Conservation (phyloP, 73 alveolate genomes). For the Paramecium primaurelia region DNA sequence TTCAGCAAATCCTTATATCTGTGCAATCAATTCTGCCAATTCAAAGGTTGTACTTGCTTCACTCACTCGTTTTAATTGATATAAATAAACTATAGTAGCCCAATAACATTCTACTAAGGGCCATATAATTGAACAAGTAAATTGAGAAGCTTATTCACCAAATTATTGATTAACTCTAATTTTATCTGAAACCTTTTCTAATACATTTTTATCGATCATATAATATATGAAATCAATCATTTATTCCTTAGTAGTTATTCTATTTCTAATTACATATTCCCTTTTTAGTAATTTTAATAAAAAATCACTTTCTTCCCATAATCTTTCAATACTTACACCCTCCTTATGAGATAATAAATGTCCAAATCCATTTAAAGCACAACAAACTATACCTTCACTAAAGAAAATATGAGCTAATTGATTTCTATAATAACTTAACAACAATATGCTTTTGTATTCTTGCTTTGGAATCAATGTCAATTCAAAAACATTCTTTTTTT, state of each 20-base stretch:
- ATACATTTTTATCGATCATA: slow-evolving; percentile 68
- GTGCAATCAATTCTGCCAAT: slow-evolving; percentile 51
- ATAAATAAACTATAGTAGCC: slow-evolving; percentile 74
- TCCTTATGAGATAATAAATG: slow-evolving; percentile 65
- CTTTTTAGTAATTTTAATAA: slow-evolving; percentile 61
- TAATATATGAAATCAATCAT: slow-evolving; percentile 42
- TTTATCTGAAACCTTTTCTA: slow-evolving; percentile 40
- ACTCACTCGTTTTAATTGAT: slow-evolving; percentile 54
- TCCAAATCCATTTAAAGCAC: slow-evolving; percentile 80
- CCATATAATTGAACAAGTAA: slow-evolving; percentile 80
- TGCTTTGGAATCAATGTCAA: slow-evolving; percentile 71
- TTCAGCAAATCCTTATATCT: slow-evolving; percentile 83
- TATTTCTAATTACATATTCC: slow-evolving; percentile 74
- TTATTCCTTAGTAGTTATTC: slow-evolving; percentile 32
- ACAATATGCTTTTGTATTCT: slow-evolving; percentile 80
- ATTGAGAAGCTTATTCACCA: slow-evolving; percentile 63
- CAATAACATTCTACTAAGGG: slow-evolving; percentile 89
- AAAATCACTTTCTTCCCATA: slow-evolving; percentile 74
- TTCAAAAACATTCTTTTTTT: slow-evolving; percentile 81
- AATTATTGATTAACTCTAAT: slow-evolving; percentile 38
- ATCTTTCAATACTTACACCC: slow-evolving; percentile 71
- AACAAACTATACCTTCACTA: slow-evolving; percentile 71
- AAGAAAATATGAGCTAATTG: slow-evolving; percentile 67
- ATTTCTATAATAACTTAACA: slow-evolving; percentile 86
- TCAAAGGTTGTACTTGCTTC: slow-evolving; percentile 20